phyloP scores from a whole-genome alignment of 495 filamentous ascomycete species.

The Aspergillus steynii region DNA sequence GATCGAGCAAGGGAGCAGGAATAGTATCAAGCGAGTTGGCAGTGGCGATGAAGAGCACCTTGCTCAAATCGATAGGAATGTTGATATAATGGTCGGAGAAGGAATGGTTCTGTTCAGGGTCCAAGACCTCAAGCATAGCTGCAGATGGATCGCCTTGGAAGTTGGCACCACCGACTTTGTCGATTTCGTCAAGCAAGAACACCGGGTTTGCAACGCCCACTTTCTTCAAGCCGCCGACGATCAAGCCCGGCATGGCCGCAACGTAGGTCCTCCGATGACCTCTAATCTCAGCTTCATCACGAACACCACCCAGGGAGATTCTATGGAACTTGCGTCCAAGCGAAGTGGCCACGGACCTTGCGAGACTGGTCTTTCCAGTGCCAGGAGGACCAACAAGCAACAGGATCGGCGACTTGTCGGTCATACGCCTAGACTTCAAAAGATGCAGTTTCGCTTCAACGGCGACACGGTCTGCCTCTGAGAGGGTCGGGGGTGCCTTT shows the following conservation, averaged over 20 bases:
- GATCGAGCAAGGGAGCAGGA: slow-evolving; percentile 87
- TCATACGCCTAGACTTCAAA: slow-evolving; percentile 71
- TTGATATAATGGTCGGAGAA: slow-evolving; percentile 97
- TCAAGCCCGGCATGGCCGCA: slow-evolving; percentile 95
- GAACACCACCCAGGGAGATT: slow-evolving; percentile 93
- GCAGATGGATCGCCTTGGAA: slow-evolving; percentile 96
- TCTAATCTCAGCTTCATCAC: slow-evolving; percentile 95
- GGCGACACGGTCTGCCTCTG: slow-evolving; percentile 46
- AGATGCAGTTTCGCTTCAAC: slow-evolving; percentile 63
- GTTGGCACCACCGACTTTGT: slow-evolving; percentile 91
- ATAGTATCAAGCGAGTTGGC: slow-evolving; percentile 97
- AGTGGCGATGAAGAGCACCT: slow-evolving; percentile 98
- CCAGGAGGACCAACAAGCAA: slow-evolving; percentile 93
- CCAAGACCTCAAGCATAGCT: slow-evolving; percentile 98
- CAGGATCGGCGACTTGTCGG: slow-evolving; percentile 95
- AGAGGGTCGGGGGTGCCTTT: slow-evolving; percentile 33
- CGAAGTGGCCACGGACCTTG: slow-evolving; percentile 88
- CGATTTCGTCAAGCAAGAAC: slow-evolving; percentile 96
- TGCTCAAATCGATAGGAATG: slow-evolving; percentile 93
- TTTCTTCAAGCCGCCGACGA: slow-evolving; percentile 94
- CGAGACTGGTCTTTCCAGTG: slow-evolving; percentile 93
- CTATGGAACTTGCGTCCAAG: slow-evolving; percentile 95
- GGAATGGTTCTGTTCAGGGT: slow-evolving; percentile 94
- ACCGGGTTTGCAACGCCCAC: slow-evolving; percentile 96
- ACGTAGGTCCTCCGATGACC: slow-evolving; percentile 97